Percentiles rank a stretch among this genome's conserved stretches.
phyloP scores from a whole-genome alignment of 139 green algal species.

The Closterium sp. region DNA sequence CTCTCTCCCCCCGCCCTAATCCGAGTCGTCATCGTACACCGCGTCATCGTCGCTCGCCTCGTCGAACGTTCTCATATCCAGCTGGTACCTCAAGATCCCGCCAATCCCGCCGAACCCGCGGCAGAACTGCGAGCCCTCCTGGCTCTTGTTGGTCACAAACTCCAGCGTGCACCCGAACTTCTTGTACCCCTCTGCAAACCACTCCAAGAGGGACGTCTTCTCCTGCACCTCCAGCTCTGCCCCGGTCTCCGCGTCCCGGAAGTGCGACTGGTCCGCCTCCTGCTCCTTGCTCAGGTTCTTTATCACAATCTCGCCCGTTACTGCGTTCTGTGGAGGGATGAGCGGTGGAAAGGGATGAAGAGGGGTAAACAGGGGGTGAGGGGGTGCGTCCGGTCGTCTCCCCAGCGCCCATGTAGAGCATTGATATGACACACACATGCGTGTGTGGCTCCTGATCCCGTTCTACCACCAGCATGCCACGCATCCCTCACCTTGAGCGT shows the following conservation, averaged over 20 bases:
- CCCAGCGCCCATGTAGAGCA: constrained; percentile 98
- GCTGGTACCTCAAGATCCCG: constrained; percentile 86
- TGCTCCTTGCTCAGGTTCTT: constrained; percentile 84
- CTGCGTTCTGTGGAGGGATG: background rate
- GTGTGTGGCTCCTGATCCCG: background rate
- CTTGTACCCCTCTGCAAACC: constrained; percentile 97
- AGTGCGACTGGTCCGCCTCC: constrained; percentile 66
- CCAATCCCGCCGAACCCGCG: constrained; percentile 60
- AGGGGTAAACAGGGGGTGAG: no score
- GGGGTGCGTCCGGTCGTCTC: no score
- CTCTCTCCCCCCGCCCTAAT: background rate
- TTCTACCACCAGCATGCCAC: constrained; percentile 49
- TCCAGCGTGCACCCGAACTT: constrained; percentile 96
- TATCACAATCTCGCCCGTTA: constrained; percentile 45
- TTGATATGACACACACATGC: constrained; percentile 76
- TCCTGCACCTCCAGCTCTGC: constrained; percentile 89
- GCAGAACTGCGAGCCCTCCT: constrained; percentile 98
- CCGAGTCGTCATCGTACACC: constrained; percentile 43
- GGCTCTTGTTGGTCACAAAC: constrained; percentile 90
- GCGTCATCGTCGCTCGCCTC: constrained; percentile 44
- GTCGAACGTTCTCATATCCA: constrained; percentile 63
- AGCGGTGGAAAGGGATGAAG: background rate
- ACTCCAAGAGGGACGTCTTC: constrained; percentile 91
- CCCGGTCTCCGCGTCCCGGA: constrained; percentile 83
- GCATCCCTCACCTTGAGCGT: constrained; percentile 59